These are phyloP conservation scores for Sanghuangporus weigelae DNA, from an alignment of 1,284 basidiomycete species.

Conservation along the genomic window DNA sequence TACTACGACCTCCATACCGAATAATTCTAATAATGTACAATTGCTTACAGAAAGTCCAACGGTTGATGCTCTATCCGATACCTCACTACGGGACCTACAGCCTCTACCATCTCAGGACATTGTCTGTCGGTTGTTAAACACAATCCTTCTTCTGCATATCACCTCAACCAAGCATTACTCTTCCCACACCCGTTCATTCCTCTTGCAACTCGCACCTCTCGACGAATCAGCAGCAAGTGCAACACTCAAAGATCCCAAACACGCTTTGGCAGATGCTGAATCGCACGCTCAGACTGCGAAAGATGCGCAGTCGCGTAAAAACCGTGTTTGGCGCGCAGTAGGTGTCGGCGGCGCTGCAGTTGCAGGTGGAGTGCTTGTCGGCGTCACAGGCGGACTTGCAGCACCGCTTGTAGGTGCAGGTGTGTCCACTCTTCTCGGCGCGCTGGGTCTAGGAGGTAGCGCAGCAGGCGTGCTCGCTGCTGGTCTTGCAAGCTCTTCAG, in stretches of 20 bases:
- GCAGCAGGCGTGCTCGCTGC: conserved; percentile 47
- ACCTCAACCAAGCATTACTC: conserved; percentile 46
- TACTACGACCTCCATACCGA: background rate
- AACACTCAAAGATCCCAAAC: conserved; percentile 45
- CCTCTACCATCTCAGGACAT: conserved; percentile 33
- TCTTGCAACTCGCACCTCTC: conserved; percentile 35
- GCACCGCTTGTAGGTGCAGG: conserved; percentile 56
- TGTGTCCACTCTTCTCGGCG: conserved; percentile 42
- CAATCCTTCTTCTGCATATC: conserved; percentile 47
- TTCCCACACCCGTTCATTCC: conserved; percentile 46
- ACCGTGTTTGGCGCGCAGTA: conserved; percentile 37
- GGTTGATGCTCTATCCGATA: conserved; percentile 39
- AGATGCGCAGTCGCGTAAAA: conserved; percentile 31
- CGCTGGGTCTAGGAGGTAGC: conserved; percentile 50
- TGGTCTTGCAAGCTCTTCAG: conserved; percentile 50
- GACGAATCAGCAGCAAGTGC: conserved; percentile 42
- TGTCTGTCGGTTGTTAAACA: conserved; percentile 38
- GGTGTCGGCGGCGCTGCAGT: conserved; percentile 52
- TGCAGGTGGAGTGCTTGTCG: conserved; percentile 51
- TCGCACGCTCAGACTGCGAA: conserved; percentile 32
- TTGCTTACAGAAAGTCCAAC: conserved; percentile 33
- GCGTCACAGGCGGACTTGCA: conserved; percentile 51
- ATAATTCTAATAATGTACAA: background rate
- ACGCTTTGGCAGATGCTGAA: conserved; percentile 41
- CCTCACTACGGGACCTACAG: conserved; percentile 38